Evolutionary conservation across 2,329 filamentous ascomycete species (phyloP).

Genomic region (Helminthosporium solani): DNA sequence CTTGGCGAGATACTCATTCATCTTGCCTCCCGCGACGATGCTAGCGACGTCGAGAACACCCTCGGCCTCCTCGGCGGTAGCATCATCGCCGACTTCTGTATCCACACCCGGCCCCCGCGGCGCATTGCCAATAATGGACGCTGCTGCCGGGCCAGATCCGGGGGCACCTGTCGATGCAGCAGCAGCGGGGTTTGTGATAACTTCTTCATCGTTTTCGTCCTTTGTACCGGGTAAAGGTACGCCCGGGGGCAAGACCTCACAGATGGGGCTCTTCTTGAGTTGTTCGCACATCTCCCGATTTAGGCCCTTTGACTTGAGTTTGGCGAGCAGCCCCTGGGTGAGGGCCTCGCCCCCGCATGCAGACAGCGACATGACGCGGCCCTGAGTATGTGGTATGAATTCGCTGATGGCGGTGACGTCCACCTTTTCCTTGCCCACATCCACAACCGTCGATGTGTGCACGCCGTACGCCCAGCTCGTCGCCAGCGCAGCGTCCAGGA

Average conservation of each 20-base stretch:
- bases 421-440: conserved; percentile 89
- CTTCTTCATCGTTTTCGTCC: conserved; percentile 42
- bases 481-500: conserved; percentile 86
- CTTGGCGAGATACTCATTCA: conserved; percentile 77
- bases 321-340: conserved; percentile 69
- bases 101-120: conserved; percentile 57
- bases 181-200: conserved; percentile 54
- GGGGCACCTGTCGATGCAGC: conserved; percentile 57
- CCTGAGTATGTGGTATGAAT: conserved; percentile 70
- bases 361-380: conserved; percentile 60
- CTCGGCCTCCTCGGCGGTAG: conserved; percentile 59
- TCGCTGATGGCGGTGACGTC: conserved; percentile 90
- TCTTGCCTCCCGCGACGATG: conserved; percentile 79
- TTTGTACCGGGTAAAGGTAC: conserved; percentile 54
- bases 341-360: conserved; percentile 85
- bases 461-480: conserved; percentile 80
- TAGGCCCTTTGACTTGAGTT: conserved; percentile 62
- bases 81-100: conserved; percentile 56
- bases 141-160: conserved; percentile 48
- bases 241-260: conserved; percentile 60
- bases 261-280: conserved; percentile 63
- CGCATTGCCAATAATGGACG: conserved; percentile 46
- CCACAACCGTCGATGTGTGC: conserved; percentile 78
- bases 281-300: conserved; percentile 65
- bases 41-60: conserved; percentile 82